phyloP scores from a whole-genome alignment of 495 filamentous ascomycete species.

The Aspergillus egyptiacus region DNA sequence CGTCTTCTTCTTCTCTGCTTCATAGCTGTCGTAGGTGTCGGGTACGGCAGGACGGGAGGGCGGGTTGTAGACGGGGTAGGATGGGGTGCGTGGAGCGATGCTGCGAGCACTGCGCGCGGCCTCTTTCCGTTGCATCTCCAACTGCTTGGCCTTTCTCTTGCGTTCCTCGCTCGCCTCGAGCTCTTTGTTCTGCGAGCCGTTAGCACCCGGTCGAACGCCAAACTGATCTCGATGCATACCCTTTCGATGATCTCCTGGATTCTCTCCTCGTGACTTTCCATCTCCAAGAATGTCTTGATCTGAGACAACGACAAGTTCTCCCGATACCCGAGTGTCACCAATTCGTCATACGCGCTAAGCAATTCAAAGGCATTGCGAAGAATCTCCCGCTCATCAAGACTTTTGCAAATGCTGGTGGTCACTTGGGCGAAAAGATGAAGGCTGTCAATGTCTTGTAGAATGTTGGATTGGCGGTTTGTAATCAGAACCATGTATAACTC shows the following conservation, averaged over 20 bases:
- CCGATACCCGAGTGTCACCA: constrained; percentile 89
- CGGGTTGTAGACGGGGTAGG: constrained; percentile 85
- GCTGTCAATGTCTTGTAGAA: constrained; percentile 97
- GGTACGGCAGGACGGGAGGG: constrained; percentile 64
- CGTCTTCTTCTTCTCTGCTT: constrained; percentile 92
- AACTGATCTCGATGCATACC: constrained; percentile 41
- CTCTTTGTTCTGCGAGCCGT: constrained; percentile 77
- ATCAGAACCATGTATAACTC: constrained; percentile 99
- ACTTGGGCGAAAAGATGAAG: constrained; percentile 97
- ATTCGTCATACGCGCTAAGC: constrained; percentile 90
- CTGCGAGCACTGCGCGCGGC: constrained; percentile 55
- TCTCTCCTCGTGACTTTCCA: constrained; percentile 98
- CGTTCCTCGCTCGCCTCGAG: constrained; percentile 95
- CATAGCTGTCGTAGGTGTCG: constrained; percentile 86
- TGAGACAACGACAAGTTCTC: constrained; percentile 92
- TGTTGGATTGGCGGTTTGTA: constrained; percentile 98
- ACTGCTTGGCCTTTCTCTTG: constrained; percentile 94
- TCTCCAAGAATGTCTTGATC: constrained; percentile 97
- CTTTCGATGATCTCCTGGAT: constrained; percentile 96
- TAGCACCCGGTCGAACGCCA: constrained; percentile 10
- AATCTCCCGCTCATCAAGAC: constrained; percentile 91
- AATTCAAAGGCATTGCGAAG: constrained; percentile 90
- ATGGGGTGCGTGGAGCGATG: constrained; percentile 61
- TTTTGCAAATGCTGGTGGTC: constrained; percentile 92
- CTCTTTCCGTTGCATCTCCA: constrained; percentile 97